Evolutionary conservation across 306 rosid species (phyloP).

Genomic region (Cucumis cinereus): DNA sequence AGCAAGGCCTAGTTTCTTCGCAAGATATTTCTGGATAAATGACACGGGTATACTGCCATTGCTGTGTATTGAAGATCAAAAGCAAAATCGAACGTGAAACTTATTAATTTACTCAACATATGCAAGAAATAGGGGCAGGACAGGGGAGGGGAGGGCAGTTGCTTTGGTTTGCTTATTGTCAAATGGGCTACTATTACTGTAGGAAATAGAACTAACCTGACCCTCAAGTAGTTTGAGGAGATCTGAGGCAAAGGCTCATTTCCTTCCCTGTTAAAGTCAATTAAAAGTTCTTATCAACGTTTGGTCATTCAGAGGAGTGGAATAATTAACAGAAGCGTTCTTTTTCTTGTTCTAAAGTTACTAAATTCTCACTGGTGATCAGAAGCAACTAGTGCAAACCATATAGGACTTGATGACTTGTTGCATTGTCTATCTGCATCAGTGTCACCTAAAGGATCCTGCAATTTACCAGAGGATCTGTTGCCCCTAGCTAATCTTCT

Average conservation of each 20-base stretch:
- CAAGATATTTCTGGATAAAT: slow-evolving; percentile 70
- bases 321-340: slow-evolving; percentile 8
- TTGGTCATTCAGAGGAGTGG: background rate
- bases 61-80: slow-evolving; percentile 23
- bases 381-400: slow-evolving; percentile 91
- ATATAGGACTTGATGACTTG: slow-evolving; percentile 45
- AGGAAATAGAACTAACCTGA: slow-evolving; percentile 41
- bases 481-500: background rate
- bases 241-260: slow-evolving; percentile 76
- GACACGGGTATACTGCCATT: slow-evolving; percentile 76
- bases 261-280: slow-evolving; percentile 62
- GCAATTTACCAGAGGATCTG: background rate
- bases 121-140: background rate
- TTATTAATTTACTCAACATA: background rate
- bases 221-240: slow-evolving; percentile 69
- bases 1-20: slow-evolving; percentile 67
- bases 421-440: slow-evolving; percentile 32
- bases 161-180: background rate
- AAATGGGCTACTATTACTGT: background rate
- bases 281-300: background rate
- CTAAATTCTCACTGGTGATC: slow-evolving; percentile 12
- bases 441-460: slow-evolving; percentile 25
- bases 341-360: background rate
- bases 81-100: background rate
- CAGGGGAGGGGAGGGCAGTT: too few relatives aligned